Evolutionary conservation across 1,284 basidiomycete genomes (phyloP), one percentile per base, ranked within the genome.

Genomic region (Boletus semigastroideus): DNA sequence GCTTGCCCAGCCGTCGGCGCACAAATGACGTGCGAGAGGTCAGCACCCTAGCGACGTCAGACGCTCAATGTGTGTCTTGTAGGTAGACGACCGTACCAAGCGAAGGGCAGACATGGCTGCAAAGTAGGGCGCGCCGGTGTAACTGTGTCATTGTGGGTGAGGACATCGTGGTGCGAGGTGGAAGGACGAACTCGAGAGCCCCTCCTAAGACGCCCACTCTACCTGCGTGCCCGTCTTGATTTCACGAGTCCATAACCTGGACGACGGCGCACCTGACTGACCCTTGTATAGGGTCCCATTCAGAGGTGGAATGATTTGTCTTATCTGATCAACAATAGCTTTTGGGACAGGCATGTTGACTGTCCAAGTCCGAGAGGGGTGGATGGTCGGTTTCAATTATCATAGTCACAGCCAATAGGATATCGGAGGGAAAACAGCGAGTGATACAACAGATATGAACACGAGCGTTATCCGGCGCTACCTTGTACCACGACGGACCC

Each of bases 21-120:
- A 72, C 96, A 99, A 48, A 99, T 95, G 49, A 98, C 94, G 77
- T 98, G 95, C 22, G 94, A 93, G 40, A 98, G 79, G 70, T 98
- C 96, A 47, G 89, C 90, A 30, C 95, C 96, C 90, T 92, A 34
- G 10, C 34, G 22, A 22, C 22, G 31, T 16, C 31, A 31, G 14
- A 33, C 31, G 31, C 31, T 33, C 31, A 16, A n/a, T n/a, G 31
- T 13, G 31, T 13, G 12, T 33, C 31, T 14, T 20, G 11, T 27
- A 33, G 8, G 19, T 42, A n/a, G 52, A 51, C 39, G 46, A 72
- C 11, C 79, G 47, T 66, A 90, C 91, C 64, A 94, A 79, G 57
- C 92, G 82, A 59, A 94, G 78, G 1, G 93, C 89, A 7, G 93
- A 87, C 63, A 96, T 92, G 25, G 91, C 84, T 4, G 92, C 87